Evolutionary conservation across 2,329 filamentous ascomycete species (phyloP).

Genomic region (Calonectria hongkongensis): DNA sequence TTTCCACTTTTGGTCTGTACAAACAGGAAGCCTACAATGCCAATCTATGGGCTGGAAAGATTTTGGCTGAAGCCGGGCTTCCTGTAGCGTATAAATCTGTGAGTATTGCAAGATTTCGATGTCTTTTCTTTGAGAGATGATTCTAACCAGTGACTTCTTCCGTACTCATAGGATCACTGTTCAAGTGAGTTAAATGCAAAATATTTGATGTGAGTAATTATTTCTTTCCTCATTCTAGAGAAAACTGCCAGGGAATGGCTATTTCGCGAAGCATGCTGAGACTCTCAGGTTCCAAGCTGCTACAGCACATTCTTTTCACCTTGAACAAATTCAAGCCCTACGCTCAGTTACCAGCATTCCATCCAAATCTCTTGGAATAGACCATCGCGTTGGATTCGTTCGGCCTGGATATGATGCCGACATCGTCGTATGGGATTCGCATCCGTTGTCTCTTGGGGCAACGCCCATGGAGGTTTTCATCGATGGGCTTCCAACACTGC

Average conservation of each 20-base stretch:
- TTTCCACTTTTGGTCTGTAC: constrained; percentile 64
- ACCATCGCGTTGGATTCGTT: constrained; percentile 66
- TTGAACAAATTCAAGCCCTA: neutral
- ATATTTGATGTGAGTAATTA: constrained; percentile 10
- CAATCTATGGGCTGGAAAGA: constrained; percentile 63
- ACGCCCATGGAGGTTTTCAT: constrained; percentile 69
- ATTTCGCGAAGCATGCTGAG: neutral
- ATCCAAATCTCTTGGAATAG: constrained; percentile 64
- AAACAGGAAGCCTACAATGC: constrained; percentile 65
- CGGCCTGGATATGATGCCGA: constrained; percentile 69
- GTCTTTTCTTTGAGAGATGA: neutral
- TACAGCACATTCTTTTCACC: constrained; percentile 10
- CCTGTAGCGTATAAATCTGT: constrained; percentile 63
- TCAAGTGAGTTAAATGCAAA: constrained; percentile 10
- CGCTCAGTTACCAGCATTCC: constrained; percentile 65
- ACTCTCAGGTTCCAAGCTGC: constrained; percentile 13
- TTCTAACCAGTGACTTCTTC: neutral
- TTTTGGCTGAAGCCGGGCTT: constrained; percentile 62
- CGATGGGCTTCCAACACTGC: constrained; percentile 58
- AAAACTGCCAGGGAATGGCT: too few relatives aligned
- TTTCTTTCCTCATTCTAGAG: neutral
- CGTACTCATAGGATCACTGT: constrained; percentile 1
- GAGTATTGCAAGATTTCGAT: neutral
- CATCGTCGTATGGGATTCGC: constrained; percentile 69
- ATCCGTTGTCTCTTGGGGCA: constrained; percentile 67